Evolutionary conservation across 2,329 filamentous ascomycete genomes (phyloP).

Genomic region (Chrysoporthe austroafricana): DNA sequence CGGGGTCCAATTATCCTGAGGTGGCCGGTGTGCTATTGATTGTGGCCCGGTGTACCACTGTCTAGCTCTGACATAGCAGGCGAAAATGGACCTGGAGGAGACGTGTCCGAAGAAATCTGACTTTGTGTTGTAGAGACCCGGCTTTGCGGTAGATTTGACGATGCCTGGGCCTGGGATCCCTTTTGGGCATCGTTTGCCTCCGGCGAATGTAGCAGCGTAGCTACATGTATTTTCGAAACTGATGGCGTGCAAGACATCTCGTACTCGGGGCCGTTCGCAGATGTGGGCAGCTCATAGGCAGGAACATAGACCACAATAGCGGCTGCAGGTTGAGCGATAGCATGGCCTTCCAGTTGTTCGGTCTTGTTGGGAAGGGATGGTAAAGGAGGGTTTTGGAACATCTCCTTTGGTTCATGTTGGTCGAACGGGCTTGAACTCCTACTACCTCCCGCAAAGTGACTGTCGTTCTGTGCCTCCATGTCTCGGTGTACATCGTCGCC

Average conservation of each 20-base stretch:
- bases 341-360: background rate
- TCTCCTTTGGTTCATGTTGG: background rate
- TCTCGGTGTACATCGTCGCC: background rate
- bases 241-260: constrained; percentile 1
- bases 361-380: background rate
- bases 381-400: background rate
- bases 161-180: background rate
- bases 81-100: background rate
- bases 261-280: background rate
- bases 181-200: background rate
- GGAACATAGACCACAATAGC: background rate
- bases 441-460: background rate
- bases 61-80: constrained; percentile 7
- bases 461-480: background rate
- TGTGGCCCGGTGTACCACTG: background rate
- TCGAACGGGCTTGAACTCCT: background rate
- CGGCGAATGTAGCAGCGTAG: background rate
- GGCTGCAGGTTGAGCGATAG: background rate
- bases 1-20: background rate
- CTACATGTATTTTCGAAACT: background rate
- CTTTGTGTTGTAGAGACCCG: background rate
- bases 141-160: background rate
- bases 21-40: background rate
- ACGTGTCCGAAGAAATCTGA: background rate
- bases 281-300: constrained; percentile 6